Percentiles rank a stretch among this genome's conserved stretches.
These are phyloP conservation scores for Vinca minor DNA, from an alignment of 257 asterid genomes.

Conservation along the genomic window DNA sequence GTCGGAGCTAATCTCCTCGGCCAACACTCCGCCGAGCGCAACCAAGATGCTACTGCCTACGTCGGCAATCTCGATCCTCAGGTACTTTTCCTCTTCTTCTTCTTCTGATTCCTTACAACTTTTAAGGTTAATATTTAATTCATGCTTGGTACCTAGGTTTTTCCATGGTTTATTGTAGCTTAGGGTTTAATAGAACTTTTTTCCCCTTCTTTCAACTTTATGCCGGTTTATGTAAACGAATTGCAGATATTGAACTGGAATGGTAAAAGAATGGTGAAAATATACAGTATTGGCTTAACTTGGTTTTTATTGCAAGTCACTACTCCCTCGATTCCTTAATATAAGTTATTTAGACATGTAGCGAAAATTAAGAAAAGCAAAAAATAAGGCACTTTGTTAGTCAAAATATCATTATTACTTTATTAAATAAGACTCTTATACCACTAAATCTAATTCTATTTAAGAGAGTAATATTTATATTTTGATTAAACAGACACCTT, in stretches of 20 bases:
- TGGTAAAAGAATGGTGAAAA: no score
- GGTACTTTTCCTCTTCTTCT: slow-evolving; percentile 21
- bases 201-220: not conserved
- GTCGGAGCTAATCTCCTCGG: slow-evolving; percentile 94
- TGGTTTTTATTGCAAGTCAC: no score
- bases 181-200: no score
- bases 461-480: no score
- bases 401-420: no score
- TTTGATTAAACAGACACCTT: no score
- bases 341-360: no score
- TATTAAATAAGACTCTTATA: no score
- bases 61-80: slow-evolving; percentile 87
- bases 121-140: not conserved
- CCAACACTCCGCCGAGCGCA: slow-evolving; percentile 95
- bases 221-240: not conserved
- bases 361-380: no score
- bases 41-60: slow-evolving; percentile 93
- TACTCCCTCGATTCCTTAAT: no score
- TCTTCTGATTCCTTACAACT: not conserved
- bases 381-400: no score
- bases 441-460: no score
- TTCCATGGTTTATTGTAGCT: not conserved
- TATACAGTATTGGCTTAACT: not conserved
- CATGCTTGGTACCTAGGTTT: not conserved
- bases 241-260: not conserved